Conservation (phyloP, 345 rosid genomes). For the Angophora floribunda region DNA sequence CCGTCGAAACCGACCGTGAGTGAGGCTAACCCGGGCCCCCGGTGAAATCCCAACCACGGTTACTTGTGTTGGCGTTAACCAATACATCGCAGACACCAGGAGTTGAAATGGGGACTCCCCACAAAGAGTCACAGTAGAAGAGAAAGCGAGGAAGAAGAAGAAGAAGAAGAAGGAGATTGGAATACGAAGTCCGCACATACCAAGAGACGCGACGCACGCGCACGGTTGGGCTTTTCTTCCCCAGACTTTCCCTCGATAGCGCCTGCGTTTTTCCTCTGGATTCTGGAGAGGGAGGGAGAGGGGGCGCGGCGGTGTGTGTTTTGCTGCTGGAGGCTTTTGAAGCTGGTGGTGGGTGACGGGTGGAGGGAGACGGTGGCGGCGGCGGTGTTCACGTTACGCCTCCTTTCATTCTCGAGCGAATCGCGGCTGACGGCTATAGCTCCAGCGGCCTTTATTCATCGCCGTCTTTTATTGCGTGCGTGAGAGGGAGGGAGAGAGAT, state of each 20-base stretch:
- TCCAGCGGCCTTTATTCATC: background rate
- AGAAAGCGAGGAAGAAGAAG: background rate
- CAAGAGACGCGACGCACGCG: background rate
- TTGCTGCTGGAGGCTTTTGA: background rate
- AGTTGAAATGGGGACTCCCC: background rate
- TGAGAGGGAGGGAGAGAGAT: background rate
- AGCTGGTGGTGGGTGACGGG: background rate
- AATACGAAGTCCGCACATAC: background rate
- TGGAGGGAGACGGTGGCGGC: background rate
- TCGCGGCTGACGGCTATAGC: background rate
- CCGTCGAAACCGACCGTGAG: slow-evolving; percentile 4
- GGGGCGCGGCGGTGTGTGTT: background rate
- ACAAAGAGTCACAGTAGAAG: background rate
- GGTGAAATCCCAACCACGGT: slow-evolving; percentile 24
- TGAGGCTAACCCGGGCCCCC: background rate
- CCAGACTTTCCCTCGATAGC: background rate
- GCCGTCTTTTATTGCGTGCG: background rate
- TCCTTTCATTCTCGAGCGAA: background rate
- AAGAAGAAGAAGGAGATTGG: background rate
- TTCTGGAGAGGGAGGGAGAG: background rate
- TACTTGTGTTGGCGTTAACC: slow-evolving; percentile 17
- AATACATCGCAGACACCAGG: background rate
- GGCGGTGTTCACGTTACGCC: background rate
- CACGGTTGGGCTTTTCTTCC: background rate
- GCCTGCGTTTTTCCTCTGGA: background rate